Conservation (phyloP, 1,284 basidiomycete species). For the Erythrobasidium hasegawianum region DNA sequence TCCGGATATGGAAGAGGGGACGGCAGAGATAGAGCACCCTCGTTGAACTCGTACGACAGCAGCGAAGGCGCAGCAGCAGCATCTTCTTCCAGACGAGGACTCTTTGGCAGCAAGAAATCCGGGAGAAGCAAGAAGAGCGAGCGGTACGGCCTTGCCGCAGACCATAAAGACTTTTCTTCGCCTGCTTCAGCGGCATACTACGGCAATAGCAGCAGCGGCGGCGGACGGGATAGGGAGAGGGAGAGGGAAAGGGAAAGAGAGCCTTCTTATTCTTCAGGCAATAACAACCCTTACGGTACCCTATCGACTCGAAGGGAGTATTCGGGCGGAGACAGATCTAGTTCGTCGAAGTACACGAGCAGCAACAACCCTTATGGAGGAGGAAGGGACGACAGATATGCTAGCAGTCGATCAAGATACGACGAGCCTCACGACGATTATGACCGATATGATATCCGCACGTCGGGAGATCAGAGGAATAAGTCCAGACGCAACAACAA, state of each 20-base stretch:
- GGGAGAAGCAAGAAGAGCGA: conserved; percentile 32
- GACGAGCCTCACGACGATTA: background rate
- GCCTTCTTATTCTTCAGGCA: background rate
- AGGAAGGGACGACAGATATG: background rate
- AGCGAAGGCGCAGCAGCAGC: background rate
- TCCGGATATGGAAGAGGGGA: too few relatives aligned
- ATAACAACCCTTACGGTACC: background rate
- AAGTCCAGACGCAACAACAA: background rate
- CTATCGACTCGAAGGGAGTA: background rate
- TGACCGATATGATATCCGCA: background rate
- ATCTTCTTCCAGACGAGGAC: background rate
- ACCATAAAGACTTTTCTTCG: conserved; percentile 17
- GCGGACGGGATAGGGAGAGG: background rate
- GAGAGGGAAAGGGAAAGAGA: background rate
- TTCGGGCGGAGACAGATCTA: background rate
- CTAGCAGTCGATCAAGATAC: background rate
- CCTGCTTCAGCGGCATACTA: too few relatives aligned
- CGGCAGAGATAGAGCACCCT: background rate
- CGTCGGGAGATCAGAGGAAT: background rate
- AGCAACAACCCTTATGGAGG: background rate
- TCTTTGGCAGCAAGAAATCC: conserved; percentile 23
- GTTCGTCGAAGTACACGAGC: too few relatives aligned
- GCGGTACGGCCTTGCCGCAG: conserved; percentile 22
- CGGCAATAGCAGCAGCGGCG: background rate
- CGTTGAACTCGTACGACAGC: background rate